Evolutionary conservation across 2,329 filamentous ascomycete genomes (phyloP).

Genomic region (Spiromastix sp.): DNA sequence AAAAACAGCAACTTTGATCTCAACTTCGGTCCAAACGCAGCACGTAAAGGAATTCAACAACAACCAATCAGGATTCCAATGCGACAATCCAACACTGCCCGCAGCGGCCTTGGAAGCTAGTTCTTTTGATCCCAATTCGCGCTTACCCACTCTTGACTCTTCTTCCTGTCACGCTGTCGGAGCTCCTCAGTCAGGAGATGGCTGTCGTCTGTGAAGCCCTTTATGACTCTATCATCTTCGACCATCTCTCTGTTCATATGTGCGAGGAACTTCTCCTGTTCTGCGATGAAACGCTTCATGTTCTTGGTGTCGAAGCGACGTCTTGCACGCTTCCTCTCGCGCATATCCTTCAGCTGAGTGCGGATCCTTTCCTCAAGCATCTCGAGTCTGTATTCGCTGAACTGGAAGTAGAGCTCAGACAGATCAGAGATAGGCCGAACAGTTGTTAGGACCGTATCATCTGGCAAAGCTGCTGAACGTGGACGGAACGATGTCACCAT

Average conservation of each 20-base stretch:
- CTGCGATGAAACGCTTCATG: slow-evolving; percentile 18
- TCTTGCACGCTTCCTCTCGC: slow-evolving; percentile 22
- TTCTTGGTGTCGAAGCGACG: slow-evolving; percentile 22
- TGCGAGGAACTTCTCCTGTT: slow-evolving; percentile 21
- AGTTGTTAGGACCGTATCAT: slow-evolving; percentile 52
- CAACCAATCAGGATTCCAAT: too few relatives aligned
- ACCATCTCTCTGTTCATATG: slow-evolving; percentile 33
- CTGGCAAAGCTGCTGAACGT: slow-evolving; percentile 41
- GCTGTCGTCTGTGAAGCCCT: slow-evolving; percentile 25
- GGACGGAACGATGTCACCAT: slow-evolving; percentile 59
- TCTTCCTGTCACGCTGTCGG: slow-evolving; percentile 19
- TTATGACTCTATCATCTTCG: slow-evolving; percentile 29
- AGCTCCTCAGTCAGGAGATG: slow-evolving; percentile 29
- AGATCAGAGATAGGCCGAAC: slow-evolving; percentile 50
- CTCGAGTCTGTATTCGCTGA: slow-evolving; percentile 51
- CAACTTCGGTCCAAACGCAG: too few relatives aligned
- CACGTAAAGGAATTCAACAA: too few relatives aligned
- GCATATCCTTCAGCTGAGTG: slow-evolving; percentile 29
- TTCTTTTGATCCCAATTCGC: too few relatives aligned
- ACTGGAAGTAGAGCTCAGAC: slow-evolving; percentile 50
- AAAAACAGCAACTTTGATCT: too few relatives aligned
- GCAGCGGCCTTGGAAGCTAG: too few relatives aligned
- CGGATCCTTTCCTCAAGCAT: slow-evolving; percentile 51
- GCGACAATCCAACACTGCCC: too few relatives aligned
- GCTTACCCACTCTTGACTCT: slow-evolving; percentile 1